Percentiles rank a stretch among this genome's conserved stretches.
These are phyloP conservation scores for Talaromyces amestolkiae DNA, from an alignment of 2,329 filamentous ascomycete genomes.

Conservation along the genomic window DNA sequence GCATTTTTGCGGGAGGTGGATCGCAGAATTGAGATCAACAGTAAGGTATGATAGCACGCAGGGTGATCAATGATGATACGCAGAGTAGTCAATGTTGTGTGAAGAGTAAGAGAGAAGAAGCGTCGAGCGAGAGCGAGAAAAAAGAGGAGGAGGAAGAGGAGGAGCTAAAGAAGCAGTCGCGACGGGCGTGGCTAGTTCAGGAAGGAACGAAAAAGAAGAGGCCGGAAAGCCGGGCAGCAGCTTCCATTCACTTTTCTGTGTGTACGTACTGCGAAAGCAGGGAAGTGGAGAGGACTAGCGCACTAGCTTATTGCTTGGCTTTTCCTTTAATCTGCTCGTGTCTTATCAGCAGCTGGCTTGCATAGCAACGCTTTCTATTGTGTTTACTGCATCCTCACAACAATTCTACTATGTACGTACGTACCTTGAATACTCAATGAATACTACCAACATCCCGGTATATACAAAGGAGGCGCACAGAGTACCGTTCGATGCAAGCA, in stretches of 20 bases:
- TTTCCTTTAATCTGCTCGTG: not conserved
- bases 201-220: slow-evolving; percentile 10
- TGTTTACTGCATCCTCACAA: too few relatives aligned
- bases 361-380: not conserved
- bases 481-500: not conserved
- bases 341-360: not conserved
- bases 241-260: too few relatives aligned
- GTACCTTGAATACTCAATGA: not conserved
- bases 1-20: slow-evolving; percentile 19
- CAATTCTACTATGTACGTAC: not conserved
- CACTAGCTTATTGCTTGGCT: not conserved
- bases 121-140: not conserved
- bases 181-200: not conserved
- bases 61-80: not conserved
- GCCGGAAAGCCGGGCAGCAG: slow-evolving; percentile 3
- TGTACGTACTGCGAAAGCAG: not conserved
- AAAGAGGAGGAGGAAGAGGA: not conserved
- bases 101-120: not conserved
- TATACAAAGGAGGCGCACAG: not conserved
- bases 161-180: slow-evolving; percentile 10
- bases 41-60: slow-evolving; percentile 1
- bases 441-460: too few relatives aligned
- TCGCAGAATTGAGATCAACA: slow-evolving; percentile 2
- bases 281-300: not conserved
- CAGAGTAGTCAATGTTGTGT: not conserved